phyloP scores from a whole-genome alignment of 2,329 filamentous ascomycete species.

The Pseudocercospora cruenta region DNA sequence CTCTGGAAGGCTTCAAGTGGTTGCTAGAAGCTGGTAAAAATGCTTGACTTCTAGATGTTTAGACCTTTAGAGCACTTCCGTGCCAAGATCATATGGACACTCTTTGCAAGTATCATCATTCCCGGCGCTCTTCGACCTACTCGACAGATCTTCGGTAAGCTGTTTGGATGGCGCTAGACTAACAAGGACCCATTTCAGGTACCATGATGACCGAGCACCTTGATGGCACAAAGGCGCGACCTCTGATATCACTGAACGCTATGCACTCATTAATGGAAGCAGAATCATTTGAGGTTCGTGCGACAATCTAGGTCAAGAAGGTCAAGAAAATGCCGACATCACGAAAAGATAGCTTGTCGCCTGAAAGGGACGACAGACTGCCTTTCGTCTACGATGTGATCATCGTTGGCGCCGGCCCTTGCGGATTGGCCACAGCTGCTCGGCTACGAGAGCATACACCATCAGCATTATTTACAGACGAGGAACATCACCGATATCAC shows the following conservation, averaged over 20 bases:
- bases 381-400: slow-evolving; percentile 63
- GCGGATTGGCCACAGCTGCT: slow-evolving; percentile 73
- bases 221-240: slow-evolving; percentile 13
- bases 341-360: slow-evolving; percentile 26
- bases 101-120: background rate
- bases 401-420: slow-evolving; percentile 75
- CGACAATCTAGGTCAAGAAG: too few relatives aligned
- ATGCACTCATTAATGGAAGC: background rate
- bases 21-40: slow-evolving; percentile 7
- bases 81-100: background rate
- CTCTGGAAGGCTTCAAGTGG: slow-evolving; percentile 14
- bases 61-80: background rate
- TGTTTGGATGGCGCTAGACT: slow-evolving; percentile 11
- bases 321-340: slow-evolving; percentile 14
- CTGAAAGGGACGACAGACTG: slow-evolving; percentile 19
- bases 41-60: background rate
- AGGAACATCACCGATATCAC: slow-evolving; percentile 79
- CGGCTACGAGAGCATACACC: slow-evolving; percentile 73
- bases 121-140: background rate
- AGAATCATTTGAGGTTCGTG: background rate
- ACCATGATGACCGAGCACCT: slow-evolving; percentile 18
- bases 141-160: slow-evolving; percentile 13
- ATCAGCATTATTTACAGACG: slow-evolving; percentile 79
- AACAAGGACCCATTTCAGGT: slow-evolving; percentile 10
- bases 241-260: background rate